phyloP scores from a whole-genome alignment of 352 stramenopile genomes.

The Pythium chondricola region DNA sequence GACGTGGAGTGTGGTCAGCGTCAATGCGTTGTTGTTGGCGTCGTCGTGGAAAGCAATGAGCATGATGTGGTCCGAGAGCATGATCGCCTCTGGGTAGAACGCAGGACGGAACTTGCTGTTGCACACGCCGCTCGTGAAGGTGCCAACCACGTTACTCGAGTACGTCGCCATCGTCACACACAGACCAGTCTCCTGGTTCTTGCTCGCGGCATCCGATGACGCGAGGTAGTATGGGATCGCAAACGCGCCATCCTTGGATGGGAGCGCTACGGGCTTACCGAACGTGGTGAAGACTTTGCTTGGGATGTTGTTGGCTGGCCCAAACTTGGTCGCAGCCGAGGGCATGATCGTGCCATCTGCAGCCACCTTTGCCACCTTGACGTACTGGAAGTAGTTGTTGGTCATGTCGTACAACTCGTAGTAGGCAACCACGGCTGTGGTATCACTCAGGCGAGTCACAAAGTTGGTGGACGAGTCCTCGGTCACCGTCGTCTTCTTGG shows the following conservation, averaged over 20 bases:
- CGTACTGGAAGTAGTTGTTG: constrained; percentile 24
- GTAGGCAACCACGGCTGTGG: constrained; percentile 39
- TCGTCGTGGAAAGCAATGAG: constrained; percentile 50
- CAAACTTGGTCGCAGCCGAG: constrained; percentile 25
- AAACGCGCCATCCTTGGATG: constrained; percentile 24
- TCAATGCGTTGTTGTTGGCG: constrained; percentile 52
- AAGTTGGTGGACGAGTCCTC: constrained; percentile 30
- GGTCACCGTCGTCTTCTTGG: constrained; percentile 21
- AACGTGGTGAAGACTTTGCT: constrained; percentile 23
- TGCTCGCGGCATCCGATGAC: constrained; percentile 5
- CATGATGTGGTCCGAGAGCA: constrained; percentile 34
- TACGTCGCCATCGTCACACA: constrained; percentile 38
- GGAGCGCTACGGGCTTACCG: constrained; percentile 27
- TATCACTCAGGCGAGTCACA: constrained; percentile 25
- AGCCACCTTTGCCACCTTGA: constrained; percentile 32
- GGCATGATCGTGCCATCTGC: constrained; percentile 28
- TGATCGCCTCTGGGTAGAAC: constrained; percentile 32
- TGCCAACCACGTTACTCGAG: constrained; percentile 11
- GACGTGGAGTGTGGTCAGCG: constrained; percentile 24
- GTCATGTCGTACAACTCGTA: constrained; percentile 28
- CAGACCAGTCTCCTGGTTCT: constrained; percentile 20
- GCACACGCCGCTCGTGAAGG: constrained; percentile 36
- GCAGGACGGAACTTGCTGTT: constrained; percentile 30
- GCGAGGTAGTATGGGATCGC: constrained; percentile 46
- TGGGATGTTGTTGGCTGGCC: constrained; percentile 17